Evolutionary conservation across 768 basidiomycete genomes (phyloP).

Genomic region (Phaffia australis): DNA sequence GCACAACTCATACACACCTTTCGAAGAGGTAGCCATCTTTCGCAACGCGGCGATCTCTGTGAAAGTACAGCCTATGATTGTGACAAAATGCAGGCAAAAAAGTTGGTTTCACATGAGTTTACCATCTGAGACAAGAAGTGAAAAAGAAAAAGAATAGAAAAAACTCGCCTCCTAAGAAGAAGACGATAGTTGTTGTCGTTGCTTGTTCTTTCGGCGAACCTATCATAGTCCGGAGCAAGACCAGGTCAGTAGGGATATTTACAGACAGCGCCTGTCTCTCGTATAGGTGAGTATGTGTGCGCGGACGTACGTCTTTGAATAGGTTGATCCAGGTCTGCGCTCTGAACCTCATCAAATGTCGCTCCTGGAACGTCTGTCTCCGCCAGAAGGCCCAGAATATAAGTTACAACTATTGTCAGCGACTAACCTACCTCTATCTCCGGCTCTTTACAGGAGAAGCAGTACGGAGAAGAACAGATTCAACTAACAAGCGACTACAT

Average conservation of each 20-base stretch:
- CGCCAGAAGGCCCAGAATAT: neutral
- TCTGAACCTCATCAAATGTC: conserved; percentile 61
- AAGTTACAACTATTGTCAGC: neutral
- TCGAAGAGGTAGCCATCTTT: conserved; percentile 78
- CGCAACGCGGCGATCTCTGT: conserved; percentile 92
- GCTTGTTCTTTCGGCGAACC: conserved; percentile 45
- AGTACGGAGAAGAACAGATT: neutral
- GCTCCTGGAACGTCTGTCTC: conserved; percentile 55
- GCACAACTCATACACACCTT: conserved; percentile 45
- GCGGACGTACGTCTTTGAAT: too few species aligned
- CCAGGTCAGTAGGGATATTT: too few species aligned
- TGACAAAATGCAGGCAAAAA: too few species aligned
- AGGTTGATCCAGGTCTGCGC: conserved; percentile 20
- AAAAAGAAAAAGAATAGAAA: neutral
- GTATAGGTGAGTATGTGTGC: too few species aligned
- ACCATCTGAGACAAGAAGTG: too few species aligned
- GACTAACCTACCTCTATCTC: neutral
- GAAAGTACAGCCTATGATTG: conserved; percentile 59
- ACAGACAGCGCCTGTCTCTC: too few species aligned
- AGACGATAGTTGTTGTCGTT: conserved; percentile 48
- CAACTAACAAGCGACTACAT: conserved; percentile 53
- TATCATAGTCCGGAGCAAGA: neutral
- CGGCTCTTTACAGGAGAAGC: neutral
- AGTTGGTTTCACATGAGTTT: too few species aligned
- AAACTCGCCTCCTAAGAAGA: conserved; percentile 66